Percentiles rank a stretch among this genome's conserved stretches.
phyloP scores from a whole-genome alignment of 495 filamentous ascomycete genomes.

The Aspergillus campestris region DNA sequence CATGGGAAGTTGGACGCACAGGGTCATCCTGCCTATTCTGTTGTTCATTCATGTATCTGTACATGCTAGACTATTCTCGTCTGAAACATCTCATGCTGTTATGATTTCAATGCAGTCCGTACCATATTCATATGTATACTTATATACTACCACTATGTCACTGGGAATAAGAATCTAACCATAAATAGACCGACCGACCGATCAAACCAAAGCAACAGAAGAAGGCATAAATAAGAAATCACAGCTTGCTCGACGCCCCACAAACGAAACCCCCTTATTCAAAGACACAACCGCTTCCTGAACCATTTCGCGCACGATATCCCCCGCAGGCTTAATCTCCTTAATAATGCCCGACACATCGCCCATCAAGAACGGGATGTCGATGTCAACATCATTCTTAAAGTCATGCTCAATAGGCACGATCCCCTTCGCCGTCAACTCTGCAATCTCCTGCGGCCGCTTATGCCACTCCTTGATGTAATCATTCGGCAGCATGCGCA shows the following conservation, averaged over 20 bases:
- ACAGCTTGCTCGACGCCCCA: slow-evolving; percentile 30
- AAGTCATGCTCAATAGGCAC: slow-evolving; percentile 75
- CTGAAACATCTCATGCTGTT: slow-evolving; percentile 8
- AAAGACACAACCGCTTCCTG: slow-evolving; percentile 63
- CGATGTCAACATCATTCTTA: slow-evolving; percentile 66
- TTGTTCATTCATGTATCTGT: slow-evolving; percentile 28
- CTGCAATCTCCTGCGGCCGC: slow-evolving; percentile 58
- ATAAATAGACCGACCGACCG: too few relatives aligned
- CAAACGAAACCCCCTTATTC: slow-evolving; percentile 32
- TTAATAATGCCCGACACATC: slow-evolving; percentile 73
- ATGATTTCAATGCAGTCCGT: slow-evolving; percentile 6
- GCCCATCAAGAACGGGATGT: slow-evolving; percentile 86
- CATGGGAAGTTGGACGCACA: background rate
- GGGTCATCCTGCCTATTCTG: slow-evolving; percentile 1
- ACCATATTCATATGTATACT: background rate
- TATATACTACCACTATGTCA: too few relatives aligned
- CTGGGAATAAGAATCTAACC: too few relatives aligned
- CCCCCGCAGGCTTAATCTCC: slow-evolving; percentile 67
- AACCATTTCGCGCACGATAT: slow-evolving; percentile 86
- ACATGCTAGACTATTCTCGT: slow-evolving; percentile 25
- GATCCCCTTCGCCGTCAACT: slow-evolving; percentile 62
- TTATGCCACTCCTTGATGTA: slow-evolving; percentile 75
- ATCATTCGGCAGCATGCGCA: slow-evolving; percentile 73
- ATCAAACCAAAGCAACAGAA: slow-evolving; percentile 4
- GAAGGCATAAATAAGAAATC: slow-evolving; percentile 6